These are phyloP conservation scores for Vanilla planifolia DNA, from an alignment of 106 monocot genomes.

Conservation along the genomic window DNA sequence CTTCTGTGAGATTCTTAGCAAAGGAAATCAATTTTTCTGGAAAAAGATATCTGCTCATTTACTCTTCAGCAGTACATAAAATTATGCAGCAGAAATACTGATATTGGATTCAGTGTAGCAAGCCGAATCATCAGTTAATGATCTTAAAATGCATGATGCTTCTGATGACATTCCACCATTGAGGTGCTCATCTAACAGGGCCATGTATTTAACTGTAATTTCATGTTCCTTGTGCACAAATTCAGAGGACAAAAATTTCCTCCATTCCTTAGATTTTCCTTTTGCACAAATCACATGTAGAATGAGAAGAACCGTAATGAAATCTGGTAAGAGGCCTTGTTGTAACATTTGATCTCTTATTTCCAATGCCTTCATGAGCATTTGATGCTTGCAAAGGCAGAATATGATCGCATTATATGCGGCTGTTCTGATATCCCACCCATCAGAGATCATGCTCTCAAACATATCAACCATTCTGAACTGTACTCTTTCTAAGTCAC, in stretches of 20 bases:
- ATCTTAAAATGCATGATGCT: conserved; percentile 43
- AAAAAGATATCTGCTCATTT: no score
- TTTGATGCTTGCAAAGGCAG: conserved; percentile 73
- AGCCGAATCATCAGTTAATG: conserved; percentile 20
- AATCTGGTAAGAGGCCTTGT: conserved; percentile 43
- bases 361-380: conserved; percentile 58
- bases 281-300: conserved; percentile 64
- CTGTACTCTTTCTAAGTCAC: conserved; percentile 4
- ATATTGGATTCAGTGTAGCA: not conserved
- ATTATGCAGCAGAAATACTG: conserved; percentile 1
- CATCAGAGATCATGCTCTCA: conserved; percentile 47
- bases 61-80: no score
- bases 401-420: conserved; percentile 71
- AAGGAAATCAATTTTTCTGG: no score
- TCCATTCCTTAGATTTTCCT: conserved; percentile 57
- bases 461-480: conserved; percentile 40
- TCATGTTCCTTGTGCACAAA: conserved; percentile 47
- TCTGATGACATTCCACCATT: conserved; percentile 33
- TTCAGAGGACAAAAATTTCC: conserved; percentile 29
- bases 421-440: conserved; percentile 54
- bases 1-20: no score
- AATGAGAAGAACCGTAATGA: conserved; percentile 53
- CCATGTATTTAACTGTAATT: conserved; percentile 35
- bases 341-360: conserved; percentile 60
- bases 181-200: conserved; percentile 31